These are phyloP conservation scores for Blepharisma japonicum DNA, from an alignment of 73 alveolate species.

Conservation along the genomic window DNA sequence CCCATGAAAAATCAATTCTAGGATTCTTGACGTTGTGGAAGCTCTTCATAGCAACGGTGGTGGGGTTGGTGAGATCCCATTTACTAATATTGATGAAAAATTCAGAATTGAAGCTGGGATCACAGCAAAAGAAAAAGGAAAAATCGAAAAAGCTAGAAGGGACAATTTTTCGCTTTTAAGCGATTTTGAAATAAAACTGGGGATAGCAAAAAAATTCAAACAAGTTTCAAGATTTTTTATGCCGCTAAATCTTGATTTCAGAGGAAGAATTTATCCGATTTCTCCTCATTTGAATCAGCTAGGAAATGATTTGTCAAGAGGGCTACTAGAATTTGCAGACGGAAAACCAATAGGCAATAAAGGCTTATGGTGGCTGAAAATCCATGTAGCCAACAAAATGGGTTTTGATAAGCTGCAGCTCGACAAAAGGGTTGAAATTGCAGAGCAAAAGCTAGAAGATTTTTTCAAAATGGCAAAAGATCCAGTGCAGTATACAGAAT, in stretches of 20 bases:
- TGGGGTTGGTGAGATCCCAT: conserved; percentile 81
- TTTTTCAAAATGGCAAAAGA: conserved; percentile 73
- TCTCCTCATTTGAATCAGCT: conserved; percentile 83
- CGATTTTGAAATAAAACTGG: conserved; percentile 71
- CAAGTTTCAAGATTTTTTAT: conserved; percentile 63
- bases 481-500: conserved; percentile 71
- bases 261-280: conserved; percentile 96
- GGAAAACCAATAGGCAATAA: conserved; percentile 79
- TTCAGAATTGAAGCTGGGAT: conserved; percentile 60
- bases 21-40: conserved; percentile 69
- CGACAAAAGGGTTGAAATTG: conserved; percentile 67
- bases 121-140: conserved; percentile 42
- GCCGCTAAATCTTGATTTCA: conserved; percentile 95
- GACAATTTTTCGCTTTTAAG: conserved; percentile 74
- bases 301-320: conserved; percentile 89
- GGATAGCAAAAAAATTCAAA: conserved; percentile 73
- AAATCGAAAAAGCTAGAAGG: conserved; percentile 66
- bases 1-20: conserved; percentile 86
- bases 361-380: conserved; percentile 92
- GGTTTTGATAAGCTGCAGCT: conserved; percentile 85
- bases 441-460: conserved; percentile 56
- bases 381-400: conserved; percentile 79
- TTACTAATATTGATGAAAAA: conserved; percentile 55
- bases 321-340: conserved; percentile 82
- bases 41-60: conserved; percentile 86